Base-by-base conservation (phyloP, 1,284 basidiomycete species). In the Dichomitus squalens region DNA sequence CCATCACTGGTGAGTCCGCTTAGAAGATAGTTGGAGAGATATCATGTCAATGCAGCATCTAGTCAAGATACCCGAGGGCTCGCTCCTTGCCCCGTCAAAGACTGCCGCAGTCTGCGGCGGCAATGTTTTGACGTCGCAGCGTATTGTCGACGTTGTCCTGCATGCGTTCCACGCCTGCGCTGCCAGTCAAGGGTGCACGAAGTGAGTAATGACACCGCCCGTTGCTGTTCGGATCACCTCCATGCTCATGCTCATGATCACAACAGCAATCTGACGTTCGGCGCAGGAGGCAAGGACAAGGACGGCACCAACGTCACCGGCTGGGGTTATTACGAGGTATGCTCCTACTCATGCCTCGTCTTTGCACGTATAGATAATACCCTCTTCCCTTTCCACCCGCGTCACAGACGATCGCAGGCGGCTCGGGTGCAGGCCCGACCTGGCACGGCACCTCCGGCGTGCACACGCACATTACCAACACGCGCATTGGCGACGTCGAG, bases 61-160 rank as follows among this genome's bases (percentile, higher is more conserved):
- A 86, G 92, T 98, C 62, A 84, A 80, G 61, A 93, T 98, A 39
- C 96, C 96, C 0, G 75, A 82, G 35, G 90, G 88, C 52, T 92
- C 89, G 8, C 73, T 98, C 7, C 79, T 98, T 23, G 83, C 87
- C 4, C 95, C 96, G 0, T 94, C 91, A 5, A 81, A 84, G 33
- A 92, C 88, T 0, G 95, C 94, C 0, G 95, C 95, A 0, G 94
- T 97, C 2, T 96, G 94, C 62, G 95, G 92, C 20, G 95, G 95
- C 5, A 98, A 98, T 68, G 94, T 96, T 14, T 79, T 96, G 57
- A 96, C 95, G 2, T 92, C 88, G 18, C 96, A 98, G 72, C 82
- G 96, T 11, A 94, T 98, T 49, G 95, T 96, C 0, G 96, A 98
- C 67, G 94, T 98, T 1, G 93, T 98, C 11, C 78, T 98, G 53